Conservation (phyloP, 108 stramenopile genomes). For the Seminavis robusta region DNA sequence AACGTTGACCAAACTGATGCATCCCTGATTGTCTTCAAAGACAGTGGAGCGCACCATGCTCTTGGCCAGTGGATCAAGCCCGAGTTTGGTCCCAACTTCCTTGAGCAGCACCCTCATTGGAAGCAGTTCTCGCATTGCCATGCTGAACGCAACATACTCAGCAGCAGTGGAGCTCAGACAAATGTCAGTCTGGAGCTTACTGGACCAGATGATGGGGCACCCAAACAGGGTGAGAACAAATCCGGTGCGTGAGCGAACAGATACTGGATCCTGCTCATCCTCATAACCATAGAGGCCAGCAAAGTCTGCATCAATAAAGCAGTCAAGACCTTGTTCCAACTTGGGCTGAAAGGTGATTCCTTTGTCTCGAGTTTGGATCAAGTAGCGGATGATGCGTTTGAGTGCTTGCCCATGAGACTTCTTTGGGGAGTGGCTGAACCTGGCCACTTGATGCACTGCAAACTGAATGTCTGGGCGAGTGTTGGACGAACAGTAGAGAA, state of each 20-base stretch:
- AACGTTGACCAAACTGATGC: constrained; percentile 1
- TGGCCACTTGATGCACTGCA: constrained; percentile 42
- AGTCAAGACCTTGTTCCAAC: constrained; percentile 13
- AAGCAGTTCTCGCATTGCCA: constrained; percentile 21
- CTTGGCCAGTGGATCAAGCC: not conserved
- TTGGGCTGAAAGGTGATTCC: constrained; percentile 28
- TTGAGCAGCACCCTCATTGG: constrained; percentile 22
- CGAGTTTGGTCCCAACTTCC: constrained; percentile 1
- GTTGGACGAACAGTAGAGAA: constrained; percentile 34
- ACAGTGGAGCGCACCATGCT: constrained; percentile 9
- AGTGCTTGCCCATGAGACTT: constrained; percentile 39
- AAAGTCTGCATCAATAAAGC: constrained; percentile 50
- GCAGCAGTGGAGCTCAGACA: constrained; percentile 40
- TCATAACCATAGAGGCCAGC: constrained; percentile 30
- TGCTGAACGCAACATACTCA: constrained; percentile 34
- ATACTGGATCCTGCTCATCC: constrained; percentile 9
- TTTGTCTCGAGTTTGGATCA: constrained; percentile 29
- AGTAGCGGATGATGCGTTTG: constrained; percentile 46
- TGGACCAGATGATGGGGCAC: constrained; percentile 44
- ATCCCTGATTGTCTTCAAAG: constrained; percentile 36
- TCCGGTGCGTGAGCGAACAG: constrained; percentile 40
- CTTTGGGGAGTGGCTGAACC: constrained; percentile 30
- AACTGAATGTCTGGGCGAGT: constrained; percentile 37
- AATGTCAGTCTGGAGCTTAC: constrained; percentile 33
- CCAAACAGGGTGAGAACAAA: constrained; percentile 28